Conservation (phyloP, 257 asterid genomes). For the Lycium ferocissimum region DNA sequence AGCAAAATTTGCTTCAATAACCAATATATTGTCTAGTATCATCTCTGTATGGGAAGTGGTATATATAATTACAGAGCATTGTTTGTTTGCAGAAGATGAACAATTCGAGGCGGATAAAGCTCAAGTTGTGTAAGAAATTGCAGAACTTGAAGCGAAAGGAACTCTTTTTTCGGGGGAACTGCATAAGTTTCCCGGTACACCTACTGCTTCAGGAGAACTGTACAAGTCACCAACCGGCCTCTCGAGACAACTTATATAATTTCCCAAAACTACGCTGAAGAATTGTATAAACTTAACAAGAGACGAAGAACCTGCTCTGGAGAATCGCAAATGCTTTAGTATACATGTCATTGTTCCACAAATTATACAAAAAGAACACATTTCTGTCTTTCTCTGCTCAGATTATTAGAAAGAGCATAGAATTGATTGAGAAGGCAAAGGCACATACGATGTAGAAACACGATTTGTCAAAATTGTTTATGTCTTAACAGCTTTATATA, state of each 20-base stretch:
- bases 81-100: constrained; percentile 74
- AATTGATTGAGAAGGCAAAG: background rate
- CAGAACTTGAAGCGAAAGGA: constrained; percentile 55
- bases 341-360: background rate
- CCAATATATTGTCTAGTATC: background rate
- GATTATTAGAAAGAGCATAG: constrained; percentile 3
- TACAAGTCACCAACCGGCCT: background rate
- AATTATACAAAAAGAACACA: background rate
- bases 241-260: background rate
- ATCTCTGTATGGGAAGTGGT: background rate
- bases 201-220: constrained; percentile 30
- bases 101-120: constrained; percentile 84
- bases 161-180: constrained; percentile 34
- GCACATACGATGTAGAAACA: background rate
- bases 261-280: background rate
- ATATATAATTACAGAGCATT: background rate
- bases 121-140: constrained; percentile 66
- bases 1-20: background rate
- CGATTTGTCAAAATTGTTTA: background rate
- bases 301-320: constrained; percentile 24
- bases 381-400: background rate
- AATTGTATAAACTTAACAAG: background rate
- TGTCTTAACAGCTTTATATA: background rate
- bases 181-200: constrained; percentile 30
- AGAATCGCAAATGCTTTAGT: background rate